A percentile compares a stretch with the other conserved stretches of the same genome.
Evolutionary conservation across 139 green algal genomes (phyloP).

Genomic region (Chlorella vulgaris): DNA sequence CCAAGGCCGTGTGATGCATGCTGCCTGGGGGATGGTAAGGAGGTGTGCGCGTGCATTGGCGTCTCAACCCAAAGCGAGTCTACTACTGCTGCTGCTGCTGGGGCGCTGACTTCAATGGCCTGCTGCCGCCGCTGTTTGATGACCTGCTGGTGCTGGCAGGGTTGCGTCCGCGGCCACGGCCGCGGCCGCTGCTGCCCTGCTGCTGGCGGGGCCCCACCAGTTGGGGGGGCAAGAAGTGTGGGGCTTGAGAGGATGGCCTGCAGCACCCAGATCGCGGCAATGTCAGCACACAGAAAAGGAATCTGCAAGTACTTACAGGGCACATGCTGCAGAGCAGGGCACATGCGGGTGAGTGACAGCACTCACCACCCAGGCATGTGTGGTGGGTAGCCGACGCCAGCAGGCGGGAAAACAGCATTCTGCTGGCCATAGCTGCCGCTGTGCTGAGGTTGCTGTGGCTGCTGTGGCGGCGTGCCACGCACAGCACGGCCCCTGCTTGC

Average conservation of each 20-base stretch:
- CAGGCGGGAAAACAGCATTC: background rate
- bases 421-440: background rate
- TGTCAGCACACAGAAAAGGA: background rate
- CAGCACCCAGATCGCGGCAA: background rate
- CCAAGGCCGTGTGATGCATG: too few relatives aligned
- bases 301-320: too few relatives aligned
- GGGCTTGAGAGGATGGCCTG: background rate
- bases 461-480: conserved; percentile 5
- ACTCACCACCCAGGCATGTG: conserved; percentile 27
- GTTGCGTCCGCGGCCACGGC: conserved; percentile 19
- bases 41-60: too few relatives aligned
- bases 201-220: conserved; percentile 28
- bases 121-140: background rate
- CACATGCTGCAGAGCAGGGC: too few relatives aligned
- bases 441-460: conserved; percentile 14
- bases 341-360: too few relatives aligned
- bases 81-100: too few relatives aligned
- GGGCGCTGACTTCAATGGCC: background rate
- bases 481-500: background rate
- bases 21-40: too few relatives aligned
- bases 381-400: background rate
- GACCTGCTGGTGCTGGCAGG: background rate
- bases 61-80: too few relatives aligned
- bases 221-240: conserved; percentile 27
- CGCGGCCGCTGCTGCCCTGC: conserved; percentile 22